phyloP scores from a whole-genome alignment of 2,329 filamentous ascomycete species.

The Cladosporium halotolerans region DNA sequence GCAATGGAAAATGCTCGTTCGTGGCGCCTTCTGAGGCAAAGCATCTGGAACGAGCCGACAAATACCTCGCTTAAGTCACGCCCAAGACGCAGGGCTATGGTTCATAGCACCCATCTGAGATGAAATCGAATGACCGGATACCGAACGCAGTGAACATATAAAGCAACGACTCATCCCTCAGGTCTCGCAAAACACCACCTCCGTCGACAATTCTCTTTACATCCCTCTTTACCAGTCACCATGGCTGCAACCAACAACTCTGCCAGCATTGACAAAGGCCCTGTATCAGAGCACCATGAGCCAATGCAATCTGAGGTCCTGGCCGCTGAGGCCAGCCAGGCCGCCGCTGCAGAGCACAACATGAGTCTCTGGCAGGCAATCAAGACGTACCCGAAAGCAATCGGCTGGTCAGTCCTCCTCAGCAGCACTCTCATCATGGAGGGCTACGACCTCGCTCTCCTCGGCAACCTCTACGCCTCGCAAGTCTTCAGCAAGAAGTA shows the following conservation, averaged over 20 bases:
- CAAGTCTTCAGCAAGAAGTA: slow-evolving; percentile 31
- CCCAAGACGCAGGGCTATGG: no score
- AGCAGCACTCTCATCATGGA: slow-evolving; percentile 36
- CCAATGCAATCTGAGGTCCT: neutral
- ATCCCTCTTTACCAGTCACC: neutral
- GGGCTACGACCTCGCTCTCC: slow-evolving; percentile 34
- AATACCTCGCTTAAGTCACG: no score
- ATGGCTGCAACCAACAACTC: neutral
- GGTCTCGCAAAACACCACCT: no score
- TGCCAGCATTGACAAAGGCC: slow-evolving; percentile 3
- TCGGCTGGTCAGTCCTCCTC: slow-evolving; percentile 29
- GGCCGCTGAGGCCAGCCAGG: slow-evolving; percentile 8
- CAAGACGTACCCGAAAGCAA: slow-evolving; percentile 18
- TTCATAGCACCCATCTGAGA: no score
- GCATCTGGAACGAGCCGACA: neutral
- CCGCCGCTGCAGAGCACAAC: slow-evolving; percentile 2
- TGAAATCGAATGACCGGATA: no score
- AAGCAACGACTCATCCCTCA: no score
- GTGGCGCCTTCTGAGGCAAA: no score
- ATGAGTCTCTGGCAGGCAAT: slow-evolving; percentile 9
- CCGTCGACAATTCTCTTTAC: no score
- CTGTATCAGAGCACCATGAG: neutral
- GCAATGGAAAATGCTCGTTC: no score
- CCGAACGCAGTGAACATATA: no score
- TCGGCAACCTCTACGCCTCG: slow-evolving; percentile 31